Evolutionary conservation across 768 basidiomycete genomes (phyloP), one percentile per base, ranked within the genome.

Genomic region (Lentinula lateritia): DNA sequence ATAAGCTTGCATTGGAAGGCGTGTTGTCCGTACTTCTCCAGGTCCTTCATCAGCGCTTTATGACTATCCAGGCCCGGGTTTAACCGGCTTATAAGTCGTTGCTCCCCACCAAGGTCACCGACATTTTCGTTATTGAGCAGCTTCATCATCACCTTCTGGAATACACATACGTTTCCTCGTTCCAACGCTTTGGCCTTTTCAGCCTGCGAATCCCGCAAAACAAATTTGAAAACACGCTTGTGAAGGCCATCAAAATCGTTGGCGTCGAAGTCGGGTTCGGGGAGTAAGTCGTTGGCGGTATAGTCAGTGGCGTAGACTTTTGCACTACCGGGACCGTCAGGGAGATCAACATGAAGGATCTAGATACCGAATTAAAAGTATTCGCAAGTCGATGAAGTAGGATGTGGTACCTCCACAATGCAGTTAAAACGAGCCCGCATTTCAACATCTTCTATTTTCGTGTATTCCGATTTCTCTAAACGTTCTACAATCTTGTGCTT

Each of bases 231-330:
- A 28, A 87, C 74, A 23, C 74, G 75, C 16, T 80, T 79, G 41
- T 79, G 73, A n/a, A 85, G 75, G n/a, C 75, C 74, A n/a, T 57
- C 60, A 2, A 78, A 72, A 78, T 81, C 82, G 23, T 71, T 66
- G 53, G 73, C 71, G 9, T 72, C 64, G 10, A 70, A 64, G 18
- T 66, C 61, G 3, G 68, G 61, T n/a, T 70, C 63, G 5, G 72
- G 66, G 39, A 88, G 71, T 55, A 79, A 71, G 3, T 76, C 65
- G 58, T 86, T 79, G 3, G 72, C 68, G 1, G 87, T 87, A 66
- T 88, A 90, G 69, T 90, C 89, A 7, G 87, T 89, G 36, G 86
- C 81, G 63, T 81, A 85, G 42, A 89, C 69, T 53, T 73, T 32
- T 23, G 54, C 58, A 50, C 23, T 59, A 4, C 46, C 18, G 32